phyloP scores from a whole-genome alignment of 805 yeast genomes.

The Candida alai region DNA sequence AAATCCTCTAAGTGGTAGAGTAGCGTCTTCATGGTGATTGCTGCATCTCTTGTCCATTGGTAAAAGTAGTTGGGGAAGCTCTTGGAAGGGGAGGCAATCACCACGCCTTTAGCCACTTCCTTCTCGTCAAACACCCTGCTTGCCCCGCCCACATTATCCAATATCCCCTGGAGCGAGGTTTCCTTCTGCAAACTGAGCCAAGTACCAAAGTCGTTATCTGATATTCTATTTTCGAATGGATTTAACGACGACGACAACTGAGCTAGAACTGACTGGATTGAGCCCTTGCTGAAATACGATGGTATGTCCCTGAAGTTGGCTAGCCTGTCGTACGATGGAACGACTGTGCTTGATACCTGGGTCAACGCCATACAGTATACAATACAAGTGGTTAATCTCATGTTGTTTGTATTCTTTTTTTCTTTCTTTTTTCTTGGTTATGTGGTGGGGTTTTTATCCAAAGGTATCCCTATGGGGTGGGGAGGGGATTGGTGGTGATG shows the following conservation, averaged over 20 bases:
- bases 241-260: too few relatives aligned
- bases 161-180: slow-evolving; percentile 42
- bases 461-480: neutral
- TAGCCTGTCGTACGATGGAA: too few relatives aligned
- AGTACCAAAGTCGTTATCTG: slow-evolving; percentile 30
- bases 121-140: slow-evolving; percentile 23
- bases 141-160: slow-evolving; percentile 55
- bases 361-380: slow-evolving; percentile 1
- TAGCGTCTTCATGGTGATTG: slow-evolving; percentile 68
- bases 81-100: slow-evolving; percentile 81
- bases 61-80: slow-evolving; percentile 73
- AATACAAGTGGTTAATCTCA: slow-evolving; percentile 2
- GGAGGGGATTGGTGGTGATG: too few relatives aligned
- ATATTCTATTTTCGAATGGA: too few relatives aligned
- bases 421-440: slow-evolving; percentile 1
- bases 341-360: slow-evolving; percentile 1
- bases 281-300: too few relatives aligned
- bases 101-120: slow-evolving; percentile 59
- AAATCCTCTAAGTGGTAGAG: slow-evolving; percentile 5
- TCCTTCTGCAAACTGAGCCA: slow-evolving; percentile 48
- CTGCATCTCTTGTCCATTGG: slow-evolving; percentile 91
- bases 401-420: neutral
- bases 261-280: too few relatives aligned
- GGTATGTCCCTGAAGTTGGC: too few relatives aligned
- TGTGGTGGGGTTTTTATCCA: neutral